Evolutionary conservation across 306 rosid species (phyloP), one percentile per base, ranked within the genome.

Genomic region (Canavalia gladiata): DNA sequence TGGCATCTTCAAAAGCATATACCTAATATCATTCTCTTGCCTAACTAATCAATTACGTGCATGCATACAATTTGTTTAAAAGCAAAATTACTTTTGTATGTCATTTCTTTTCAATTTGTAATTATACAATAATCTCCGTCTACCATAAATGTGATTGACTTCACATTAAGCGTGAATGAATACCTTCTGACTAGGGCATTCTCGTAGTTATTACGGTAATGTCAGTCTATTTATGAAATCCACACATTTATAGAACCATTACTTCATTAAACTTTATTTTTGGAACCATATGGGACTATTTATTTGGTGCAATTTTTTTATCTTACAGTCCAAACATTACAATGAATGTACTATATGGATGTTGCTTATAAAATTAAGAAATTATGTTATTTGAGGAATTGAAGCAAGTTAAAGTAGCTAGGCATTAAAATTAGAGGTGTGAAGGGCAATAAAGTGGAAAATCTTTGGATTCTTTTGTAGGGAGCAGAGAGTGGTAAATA

Each of bases 1-100:
- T 76, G 86, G 86, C 79, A 90, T 86, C 84, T 85, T 82, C 83
- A 73, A 83, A 80, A 68, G 89, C 69, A 81, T 74, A 86, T 88
- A 77, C 89, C 87, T 78, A 2, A 46, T 82, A 12, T 65, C 7
- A 74, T 58, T 78, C 45, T 60, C 57, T 73, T 65, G 28, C 63
- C 37, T 62, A 10, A 57, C 7, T 60, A n/a, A 52, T 39, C 77
- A 42, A 28, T 80, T 66, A 39, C 72, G 64, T 72, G 43, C 70
- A 57, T 42, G 3, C 68, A 70, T 4, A 31, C 4, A 56, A 6
- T 68, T 78, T 62, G 49, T 31, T 35, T 56, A 11, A 62, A 62
- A 62, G 11, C 30, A 7, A 46, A 35, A 0, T 68, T 28, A 12
- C 68, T 34, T 64, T 18, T 45, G 18, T 29, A 8, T 33, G 13